Conservation (phyloP, 305 asterid genomes). For the Fraxinus nigra region DNA sequence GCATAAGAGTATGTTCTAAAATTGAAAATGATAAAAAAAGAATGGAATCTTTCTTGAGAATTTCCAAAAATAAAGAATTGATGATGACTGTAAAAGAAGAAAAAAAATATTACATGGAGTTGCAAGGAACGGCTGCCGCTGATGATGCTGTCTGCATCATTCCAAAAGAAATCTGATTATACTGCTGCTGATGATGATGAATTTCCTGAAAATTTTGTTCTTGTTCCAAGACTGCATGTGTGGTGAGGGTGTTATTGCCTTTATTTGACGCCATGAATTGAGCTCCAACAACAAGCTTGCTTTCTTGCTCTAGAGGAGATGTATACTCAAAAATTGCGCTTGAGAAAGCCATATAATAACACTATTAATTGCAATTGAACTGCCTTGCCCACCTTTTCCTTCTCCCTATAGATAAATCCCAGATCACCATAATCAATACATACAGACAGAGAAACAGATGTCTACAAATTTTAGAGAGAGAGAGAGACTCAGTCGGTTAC, state of each 20-base stretch:
- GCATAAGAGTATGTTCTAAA: neutral
- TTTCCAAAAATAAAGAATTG: neutral
- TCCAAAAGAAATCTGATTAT: constrained; percentile 63
- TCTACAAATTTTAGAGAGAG: constrained; percentile 13
- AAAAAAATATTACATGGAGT: constrained; percentile 43
- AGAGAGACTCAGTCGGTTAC: constrained; percentile 35
- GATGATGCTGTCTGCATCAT: constrained; percentile 55
- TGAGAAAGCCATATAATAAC: constrained; percentile 34
- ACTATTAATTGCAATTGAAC: constrained; percentile 19
- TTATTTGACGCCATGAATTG: constrained; percentile 45
- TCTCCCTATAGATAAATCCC: constrained; percentile 13
- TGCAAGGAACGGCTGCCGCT: constrained; percentile 41
- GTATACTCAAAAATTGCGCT: constrained; percentile 14
- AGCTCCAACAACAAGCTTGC: constrained; percentile 12
- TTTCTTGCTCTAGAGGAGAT: constrained; percentile 19
- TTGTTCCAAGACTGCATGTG: constrained; percentile 24
- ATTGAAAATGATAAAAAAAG: neutral
- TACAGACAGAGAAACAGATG: constrained; percentile 20
- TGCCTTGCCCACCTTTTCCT: constrained; percentile 2
- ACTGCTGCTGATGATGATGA: constrained; percentile 34
- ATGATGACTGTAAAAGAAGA: neutral
- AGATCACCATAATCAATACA: constrained; percentile 27
- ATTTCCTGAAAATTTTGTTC: constrained; percentile 31
- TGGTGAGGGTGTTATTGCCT: constrained; percentile 14
- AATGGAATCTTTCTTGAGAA: neutral